Percentiles rank a stretch among this genome's conserved stretches.
These are phyloP conservation scores for Diaporthe australafricana DNA, from an alignment of 2,329 filamentous ascomycete species.

Conservation along the genomic window DNA sequence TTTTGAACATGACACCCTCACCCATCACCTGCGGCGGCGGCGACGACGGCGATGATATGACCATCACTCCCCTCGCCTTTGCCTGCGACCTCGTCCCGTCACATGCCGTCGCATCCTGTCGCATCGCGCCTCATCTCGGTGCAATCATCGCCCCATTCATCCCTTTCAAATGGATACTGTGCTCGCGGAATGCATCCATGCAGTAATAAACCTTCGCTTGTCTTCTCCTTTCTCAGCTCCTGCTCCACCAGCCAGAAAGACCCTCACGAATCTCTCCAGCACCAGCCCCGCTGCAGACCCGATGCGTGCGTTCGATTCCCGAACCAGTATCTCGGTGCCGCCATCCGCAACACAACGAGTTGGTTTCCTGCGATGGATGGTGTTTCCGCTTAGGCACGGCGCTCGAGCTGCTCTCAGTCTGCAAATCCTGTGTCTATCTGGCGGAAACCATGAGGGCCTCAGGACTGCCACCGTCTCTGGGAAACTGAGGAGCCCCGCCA, in stretches of 20 bases:
- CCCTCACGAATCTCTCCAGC: slow-evolving; percentile 1
- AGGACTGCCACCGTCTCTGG: not conserved
- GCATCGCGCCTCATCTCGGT: too few species aligned
- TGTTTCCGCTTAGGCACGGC: not conserved
- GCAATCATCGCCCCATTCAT: not conserved
- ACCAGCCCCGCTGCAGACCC: not conserved
- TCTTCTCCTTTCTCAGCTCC: slow-evolving; percentile 15
- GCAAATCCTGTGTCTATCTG: not conserved
- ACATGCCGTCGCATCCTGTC: not conserved
- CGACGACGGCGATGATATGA: not conserved
- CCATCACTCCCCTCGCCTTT: not conserved
- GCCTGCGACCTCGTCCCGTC: not conserved
- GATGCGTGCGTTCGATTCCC: slow-evolving; percentile 11
- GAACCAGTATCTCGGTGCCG: slow-evolving; percentile 19
- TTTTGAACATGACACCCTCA: not conserved
- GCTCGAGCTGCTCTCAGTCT: not conserved
- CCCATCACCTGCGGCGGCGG: not conserved
- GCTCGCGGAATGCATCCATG: not conserved
- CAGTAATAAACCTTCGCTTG: slow-evolving; percentile 22
- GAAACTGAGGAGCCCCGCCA: not conserved
- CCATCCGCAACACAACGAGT: slow-evolving; percentile 6
- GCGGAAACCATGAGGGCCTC: not conserved
- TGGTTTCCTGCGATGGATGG: not conserved
- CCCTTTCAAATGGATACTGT: not conserved
- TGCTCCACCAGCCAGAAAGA: not conserved